Percentiles rank a stretch among this genome's conserved stretches.
Evolutionary conservation across 2,329 filamentous ascomycete genomes (phyloP).

Genomic region (Alternaria longipes): DNA sequence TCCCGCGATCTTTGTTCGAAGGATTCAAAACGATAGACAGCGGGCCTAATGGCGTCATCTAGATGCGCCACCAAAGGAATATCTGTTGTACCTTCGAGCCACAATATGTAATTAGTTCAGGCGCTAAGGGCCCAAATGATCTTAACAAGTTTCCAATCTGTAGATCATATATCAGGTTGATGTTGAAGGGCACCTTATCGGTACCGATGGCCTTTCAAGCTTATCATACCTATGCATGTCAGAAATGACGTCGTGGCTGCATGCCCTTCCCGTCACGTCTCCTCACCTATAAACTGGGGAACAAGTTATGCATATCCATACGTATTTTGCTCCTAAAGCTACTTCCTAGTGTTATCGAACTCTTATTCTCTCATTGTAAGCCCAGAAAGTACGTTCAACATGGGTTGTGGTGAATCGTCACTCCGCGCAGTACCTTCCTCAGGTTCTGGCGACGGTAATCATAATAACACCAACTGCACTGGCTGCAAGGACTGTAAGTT

Average conservation of each 20-base stretch:
- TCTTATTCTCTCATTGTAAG: neutral
- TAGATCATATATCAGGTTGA: neutral
- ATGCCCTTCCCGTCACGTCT: neutral
- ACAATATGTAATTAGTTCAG: neutral
- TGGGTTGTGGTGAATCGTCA: constrained; percentile 8
- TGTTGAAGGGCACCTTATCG: neutral
- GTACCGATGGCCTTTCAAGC: neutral
- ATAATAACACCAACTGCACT: constrained; percentile 13
- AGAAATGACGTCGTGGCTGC: constrained; percentile 8
- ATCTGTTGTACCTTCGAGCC: neutral
- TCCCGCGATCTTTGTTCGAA: neutral
- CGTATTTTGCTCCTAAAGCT: neutral
- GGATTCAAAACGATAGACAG: neutral
- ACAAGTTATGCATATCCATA: neutral
- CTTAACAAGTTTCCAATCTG: neutral
- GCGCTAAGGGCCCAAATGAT: no score
- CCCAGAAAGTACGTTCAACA: neutral
- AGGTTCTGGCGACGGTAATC: constrained; percentile 2
- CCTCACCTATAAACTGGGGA: neutral
- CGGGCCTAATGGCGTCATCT: neutral
- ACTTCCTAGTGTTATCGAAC: neutral
- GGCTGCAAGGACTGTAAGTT: constrained; percentile 14
- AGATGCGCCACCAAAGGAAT: neutral
- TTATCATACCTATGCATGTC: neutral
- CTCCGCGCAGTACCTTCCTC: neutral